Conservation (phyloP, 1,284 basidiomycete genomes). For the Anthracocystis walkeri region DNA sequence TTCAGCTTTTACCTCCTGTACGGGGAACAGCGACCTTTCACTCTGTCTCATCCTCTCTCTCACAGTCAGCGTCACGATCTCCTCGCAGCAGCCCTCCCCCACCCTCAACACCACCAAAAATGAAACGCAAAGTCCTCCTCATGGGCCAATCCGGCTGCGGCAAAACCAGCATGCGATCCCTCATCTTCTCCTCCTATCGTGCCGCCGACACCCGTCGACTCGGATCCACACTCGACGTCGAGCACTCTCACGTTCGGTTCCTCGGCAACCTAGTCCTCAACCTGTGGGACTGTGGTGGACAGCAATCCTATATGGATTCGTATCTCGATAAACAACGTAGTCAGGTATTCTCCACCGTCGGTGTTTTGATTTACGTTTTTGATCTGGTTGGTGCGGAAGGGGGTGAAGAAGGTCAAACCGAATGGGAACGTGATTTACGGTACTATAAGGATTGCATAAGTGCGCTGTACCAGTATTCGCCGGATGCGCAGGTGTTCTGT, state of each 20-base stretch:
- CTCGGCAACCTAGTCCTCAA: conserved; percentile 92
- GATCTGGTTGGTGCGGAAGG: conserved; percentile 75
- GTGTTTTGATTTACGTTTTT: conserved; percentile 97
- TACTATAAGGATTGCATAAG: conserved; percentile 66
- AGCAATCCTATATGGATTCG: conserved; percentile 96
- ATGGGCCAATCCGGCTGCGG: conserved; percentile 72
- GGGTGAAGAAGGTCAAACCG: conserved; percentile 70
- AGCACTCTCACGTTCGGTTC: conserved; percentile 96
- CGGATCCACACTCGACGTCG: conserved; percentile 96
- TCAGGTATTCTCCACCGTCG: conserved; percentile 94
- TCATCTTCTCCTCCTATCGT: conserved; percentile 97
- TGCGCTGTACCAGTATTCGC: conserved; percentile 60
- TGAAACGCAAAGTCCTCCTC: conserved; percentile 62
- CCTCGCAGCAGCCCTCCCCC: background rate
- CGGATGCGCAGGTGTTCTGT: conserved; percentile 85
- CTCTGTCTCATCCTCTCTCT: too few species aligned
- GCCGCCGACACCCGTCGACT: conserved; percentile 90
- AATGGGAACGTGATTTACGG: conserved; percentile 71
- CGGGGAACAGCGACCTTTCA: too few species aligned
- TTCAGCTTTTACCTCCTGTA: too few species aligned
- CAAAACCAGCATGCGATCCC: conserved; percentile 95
- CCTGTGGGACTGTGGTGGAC: conserved; percentile 98
- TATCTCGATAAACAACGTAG: conserved; percentile 89
- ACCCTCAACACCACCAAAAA: conserved; percentile 11
- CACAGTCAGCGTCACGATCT: too few species aligned